phyloP scores from a whole-genome alignment of 1,139 yeast genomes.

The Keqinozyma sinolaborantium region DNA sequence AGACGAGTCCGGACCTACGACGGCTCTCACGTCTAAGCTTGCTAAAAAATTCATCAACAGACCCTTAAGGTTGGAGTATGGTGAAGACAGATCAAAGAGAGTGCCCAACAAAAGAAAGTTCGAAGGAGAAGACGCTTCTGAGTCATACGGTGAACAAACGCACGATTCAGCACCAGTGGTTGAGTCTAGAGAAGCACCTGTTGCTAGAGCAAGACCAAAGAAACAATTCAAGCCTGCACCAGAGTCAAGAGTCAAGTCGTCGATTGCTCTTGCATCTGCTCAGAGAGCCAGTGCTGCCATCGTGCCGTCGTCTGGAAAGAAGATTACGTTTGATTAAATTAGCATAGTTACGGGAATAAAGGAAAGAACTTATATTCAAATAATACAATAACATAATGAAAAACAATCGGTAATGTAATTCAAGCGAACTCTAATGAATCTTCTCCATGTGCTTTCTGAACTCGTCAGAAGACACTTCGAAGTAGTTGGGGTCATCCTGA shows the following conservation, averaged over 20 bases:
- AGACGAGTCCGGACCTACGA: constrained; percentile 76
- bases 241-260: constrained; percentile 62
- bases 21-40: constrained; percentile 71
- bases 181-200: neutral
- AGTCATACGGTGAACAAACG: neutral
- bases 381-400: constrained; percentile 2
- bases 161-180: neutral
- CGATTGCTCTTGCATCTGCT: constrained; percentile 84
- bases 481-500: constrained; percentile 46
- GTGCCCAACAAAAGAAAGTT: constrained; percentile 40
- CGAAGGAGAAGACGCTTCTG: constrained; percentile 16
- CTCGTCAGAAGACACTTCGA: constrained; percentile 41
- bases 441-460: constrained; percentile 22
- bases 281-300: constrained; percentile 90
- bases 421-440: constrained; percentile 2
- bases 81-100: constrained; percentile 90
- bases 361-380: constrained; percentile 1
- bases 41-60: constrained; percentile 70
- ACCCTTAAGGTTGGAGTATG: constrained; percentile 82
- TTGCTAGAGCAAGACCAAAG: constrained; percentile 1
- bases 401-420: no score
- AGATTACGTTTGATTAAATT: constrained; percentile 56
- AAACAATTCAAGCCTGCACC: constrained; percentile 12
- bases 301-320: constrained; percentile 88
- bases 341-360: neutral